phyloP scores from a whole-genome alignment of 2,329 filamentous ascomycete genomes.

The Bipolaris oryzae region DNA sequence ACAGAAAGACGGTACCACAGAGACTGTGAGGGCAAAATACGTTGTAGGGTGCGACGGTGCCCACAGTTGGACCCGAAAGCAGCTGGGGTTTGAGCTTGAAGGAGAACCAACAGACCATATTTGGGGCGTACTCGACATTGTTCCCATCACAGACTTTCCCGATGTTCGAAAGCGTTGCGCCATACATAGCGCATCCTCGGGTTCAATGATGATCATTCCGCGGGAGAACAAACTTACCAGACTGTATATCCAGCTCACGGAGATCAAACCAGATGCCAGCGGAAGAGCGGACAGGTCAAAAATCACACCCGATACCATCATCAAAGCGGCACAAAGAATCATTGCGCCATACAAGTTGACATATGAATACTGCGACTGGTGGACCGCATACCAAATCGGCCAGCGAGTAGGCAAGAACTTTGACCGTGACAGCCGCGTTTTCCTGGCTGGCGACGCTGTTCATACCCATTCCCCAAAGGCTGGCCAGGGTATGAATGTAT shows the following conservation, averaged over 20 bases:
- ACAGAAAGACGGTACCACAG: constrained; percentile 45
- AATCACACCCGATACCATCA: constrained; percentile 68
- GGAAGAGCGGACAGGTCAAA: constrained; percentile 62
- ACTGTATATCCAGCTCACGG: constrained; percentile 68
- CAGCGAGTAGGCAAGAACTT: constrained; percentile 67
- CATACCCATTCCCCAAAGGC: constrained; percentile 66
- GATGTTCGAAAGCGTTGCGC: constrained; percentile 65
- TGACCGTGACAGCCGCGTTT: constrained; percentile 63
- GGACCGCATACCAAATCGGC: constrained; percentile 71
- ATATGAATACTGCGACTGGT: constrained; percentile 70
- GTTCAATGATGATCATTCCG: constrained; percentile 69
- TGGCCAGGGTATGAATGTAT: constrained; percentile 75
- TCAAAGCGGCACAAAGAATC: constrained; percentile 67
- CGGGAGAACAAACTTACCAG: constrained; percentile 68
- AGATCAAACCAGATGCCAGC: constrained; percentile 52
- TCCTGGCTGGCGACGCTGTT: constrained; percentile 72
- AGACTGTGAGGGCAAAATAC: constrained; percentile 64
- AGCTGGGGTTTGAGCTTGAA: constrained; percentile 62
- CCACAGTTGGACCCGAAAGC: constrained; percentile 67
- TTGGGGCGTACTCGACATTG: constrained; percentile 60
- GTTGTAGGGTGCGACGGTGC: constrained; percentile 73
- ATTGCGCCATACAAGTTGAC: constrained; percentile 70
- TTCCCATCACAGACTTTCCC: constrained; percentile 63
- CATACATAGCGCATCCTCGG: constrained; percentile 62
- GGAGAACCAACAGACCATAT: constrained; percentile 62